Evolutionary conservation across 1,139 yeast genomes (phyloP).

Genomic region (Pneumocystis canis): DNA sequence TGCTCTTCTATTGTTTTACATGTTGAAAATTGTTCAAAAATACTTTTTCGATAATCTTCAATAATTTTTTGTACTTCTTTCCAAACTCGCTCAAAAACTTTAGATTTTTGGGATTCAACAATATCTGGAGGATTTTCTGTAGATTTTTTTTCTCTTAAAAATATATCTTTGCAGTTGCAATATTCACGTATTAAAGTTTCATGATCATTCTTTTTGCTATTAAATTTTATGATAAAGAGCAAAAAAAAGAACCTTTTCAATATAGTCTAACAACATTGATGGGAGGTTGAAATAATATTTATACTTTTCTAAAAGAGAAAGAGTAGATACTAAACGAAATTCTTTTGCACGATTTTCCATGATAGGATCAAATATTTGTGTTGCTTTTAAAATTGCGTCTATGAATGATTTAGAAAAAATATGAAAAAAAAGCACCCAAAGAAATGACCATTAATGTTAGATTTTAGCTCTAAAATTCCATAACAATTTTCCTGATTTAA

Average conservation of each 20-base stretch:
- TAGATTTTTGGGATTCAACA: conserved; percentile 8
- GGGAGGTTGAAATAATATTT: conserved; percentile 62
- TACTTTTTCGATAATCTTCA: conserved; percentile 43
- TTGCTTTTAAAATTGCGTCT: conserved; percentile 32
- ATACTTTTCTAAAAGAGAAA: conserved; percentile 49
- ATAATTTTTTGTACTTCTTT: conserved; percentile 51
- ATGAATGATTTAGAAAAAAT: not conserved
- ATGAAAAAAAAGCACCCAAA: too few relatives aligned
- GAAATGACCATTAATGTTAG: conserved; percentile 21
- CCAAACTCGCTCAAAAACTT: conserved; percentile 43
- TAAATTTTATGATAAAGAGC: not conserved
- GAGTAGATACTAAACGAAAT: conserved; percentile 42
- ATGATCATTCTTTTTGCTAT: conserved; percentile 36
- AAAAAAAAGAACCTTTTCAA: conserved; percentile 23
- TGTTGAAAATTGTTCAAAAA: conserved; percentile 44
- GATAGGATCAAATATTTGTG: conserved; percentile 62
- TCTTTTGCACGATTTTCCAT: conserved; percentile 49
- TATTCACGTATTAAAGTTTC: conserved; percentile 59
- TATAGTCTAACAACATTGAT: conserved; percentile 36
- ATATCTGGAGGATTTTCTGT: conserved; percentile 8
- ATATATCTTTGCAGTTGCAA: conserved; percentile 36
- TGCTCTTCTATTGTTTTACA: conserved; percentile 32
- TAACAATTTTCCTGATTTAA: conserved; percentile 26
- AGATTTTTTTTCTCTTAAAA: conserved; percentile 19
- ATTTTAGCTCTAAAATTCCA: conserved; percentile 23